Evolutionary conservation across 192 early-diverging fungal genomes (phyloP), one percentile per base, ranked within the genome.

Genomic region (Umbelopsis ramanniana): DNA sequence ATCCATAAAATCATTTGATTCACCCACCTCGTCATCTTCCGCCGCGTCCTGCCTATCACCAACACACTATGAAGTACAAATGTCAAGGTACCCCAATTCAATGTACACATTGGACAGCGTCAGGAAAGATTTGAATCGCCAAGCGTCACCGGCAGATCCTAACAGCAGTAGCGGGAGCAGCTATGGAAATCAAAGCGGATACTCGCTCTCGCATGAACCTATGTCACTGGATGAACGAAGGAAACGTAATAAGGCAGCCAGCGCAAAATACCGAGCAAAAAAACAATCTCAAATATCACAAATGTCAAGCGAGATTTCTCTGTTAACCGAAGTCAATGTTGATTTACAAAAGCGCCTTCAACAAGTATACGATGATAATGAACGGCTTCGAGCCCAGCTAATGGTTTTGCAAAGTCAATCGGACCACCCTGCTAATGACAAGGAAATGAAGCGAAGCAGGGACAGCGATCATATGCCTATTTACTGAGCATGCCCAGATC

Each of bases 231-330:
- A 75, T 38, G 86, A 88, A 67, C 57, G 84, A 23, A 77, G 86
- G 8, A 71, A 88, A 19, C 76, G 86, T 46, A 88, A 88, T 73
- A 88, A 88, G 48, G 78, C 83, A 17, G 86, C 86, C 11, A 86
- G 84, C 10, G 86, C 86, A 4, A 88, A 88, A 63, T 88, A 88
- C 60, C 74, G 86, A 24, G 83, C 82, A 38, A 88, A 88, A 43
- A 88, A 88, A 33, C 57, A 63, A 37, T 35, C 26, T 19, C 57
- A 63, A 37, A 63, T 63, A 12, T 37, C 33, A 0, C 57, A 63
- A 14, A 63, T 63, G 57, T 63, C 57, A 8, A 63, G 35, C 33
- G 57, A 63, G 33, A 63, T 63, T 33, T 17, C 23, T 4, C 5
- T 38, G 2, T n/a, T 63, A 11, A 63, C 57, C 0, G 29, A 63